phyloP scores from a whole-genome alignment of 352 stramenopile genomes.

The Phytopythium oedochilum region DNA sequence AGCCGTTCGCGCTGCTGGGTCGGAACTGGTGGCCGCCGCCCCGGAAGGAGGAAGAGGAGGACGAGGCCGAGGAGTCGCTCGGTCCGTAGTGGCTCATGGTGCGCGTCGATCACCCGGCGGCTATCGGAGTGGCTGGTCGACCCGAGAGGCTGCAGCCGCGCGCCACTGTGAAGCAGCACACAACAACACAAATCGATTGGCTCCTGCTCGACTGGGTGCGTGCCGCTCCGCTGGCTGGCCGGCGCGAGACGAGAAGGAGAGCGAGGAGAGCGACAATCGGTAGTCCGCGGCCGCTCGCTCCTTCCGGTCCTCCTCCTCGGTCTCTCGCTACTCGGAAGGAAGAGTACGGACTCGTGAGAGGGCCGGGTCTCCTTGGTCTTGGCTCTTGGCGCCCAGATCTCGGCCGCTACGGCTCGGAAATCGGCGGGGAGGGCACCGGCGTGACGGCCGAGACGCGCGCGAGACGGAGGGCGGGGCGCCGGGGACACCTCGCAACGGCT shows the following conservation, averaged over 20 bases:
- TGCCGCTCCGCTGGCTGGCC: neutral
- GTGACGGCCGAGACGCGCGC: neutral
- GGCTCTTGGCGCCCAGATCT: neutral
- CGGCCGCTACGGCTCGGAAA: neutral
- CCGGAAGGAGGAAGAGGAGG: neutral
- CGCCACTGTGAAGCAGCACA: neutral
- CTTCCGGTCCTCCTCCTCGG: neutral
- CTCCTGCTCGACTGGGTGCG: neutral
- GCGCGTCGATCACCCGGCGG: neutral
- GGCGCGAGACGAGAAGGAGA: neutral
- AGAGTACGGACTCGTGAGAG: neutral
- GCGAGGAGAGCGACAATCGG: neutral
- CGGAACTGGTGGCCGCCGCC: neutral
- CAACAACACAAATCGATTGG: conserved; percentile 4
- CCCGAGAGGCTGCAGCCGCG: neutral
- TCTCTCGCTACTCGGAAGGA: neutral
- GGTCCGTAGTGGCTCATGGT: conserved; percentile 36
- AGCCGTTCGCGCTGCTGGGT: neutral
- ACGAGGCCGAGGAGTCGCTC: conserved; percentile 3
- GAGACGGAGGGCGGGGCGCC: neutral
- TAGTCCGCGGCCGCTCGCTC: neutral
- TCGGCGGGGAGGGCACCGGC: neutral
- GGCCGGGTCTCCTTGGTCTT: neutral
- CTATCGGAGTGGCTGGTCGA: neutral
- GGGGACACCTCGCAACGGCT: neutral